phyloP scores from a whole-genome alignment of 2,329 filamentous ascomycete genomes.

The Waltergamsia citrina region DNA sequence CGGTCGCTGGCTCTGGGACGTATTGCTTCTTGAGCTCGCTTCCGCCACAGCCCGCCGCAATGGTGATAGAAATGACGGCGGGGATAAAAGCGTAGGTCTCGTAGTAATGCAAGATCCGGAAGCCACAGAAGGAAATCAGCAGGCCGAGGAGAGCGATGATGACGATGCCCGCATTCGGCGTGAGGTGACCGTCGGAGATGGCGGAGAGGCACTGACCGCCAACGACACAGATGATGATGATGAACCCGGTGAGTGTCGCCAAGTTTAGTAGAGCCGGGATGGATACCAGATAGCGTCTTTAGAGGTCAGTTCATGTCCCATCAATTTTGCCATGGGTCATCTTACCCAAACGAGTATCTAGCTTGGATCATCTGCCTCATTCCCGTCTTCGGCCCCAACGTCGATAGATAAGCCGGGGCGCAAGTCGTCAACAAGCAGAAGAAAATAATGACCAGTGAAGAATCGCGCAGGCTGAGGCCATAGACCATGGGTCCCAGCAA shows the following conservation, averaged over 20 bases:
- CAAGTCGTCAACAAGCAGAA: conserved; percentile 46
- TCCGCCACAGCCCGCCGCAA: conserved; percentile 45
- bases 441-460: conserved; percentile 51
- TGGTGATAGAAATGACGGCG: conserved; percentile 42
- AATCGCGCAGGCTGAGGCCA: conserved; percentile 45
- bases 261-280: conserved; percentile 54
- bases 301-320: conserved; percentile 4
- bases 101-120: conserved; percentile 44
- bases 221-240: conserved; percentile 50
- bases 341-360: conserved; percentile 50
- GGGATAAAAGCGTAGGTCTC: conserved; percentile 50
- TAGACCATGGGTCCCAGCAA: conserved; percentile 49
- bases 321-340: conserved; percentile 4
- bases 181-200: conserved; percentile 36
- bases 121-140: conserved; percentile 54
- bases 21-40: conserved; percentile 38
- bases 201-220: conserved; percentile 50
- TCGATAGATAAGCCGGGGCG: conserved; percentile 46
- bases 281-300: conserved; percentile 43
- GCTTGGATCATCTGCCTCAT: conserved; percentile 59
- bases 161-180: conserved; percentile 48
- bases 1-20: conserved; percentile 27
- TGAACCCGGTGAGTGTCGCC: conserved; percentile 54
- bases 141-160: conserved; percentile 47
- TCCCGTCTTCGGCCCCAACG: conserved; percentile 50